Evolutionary conservation across 441 rosid species (phyloP).

Genomic region (Biscutella laevigata): DNA sequence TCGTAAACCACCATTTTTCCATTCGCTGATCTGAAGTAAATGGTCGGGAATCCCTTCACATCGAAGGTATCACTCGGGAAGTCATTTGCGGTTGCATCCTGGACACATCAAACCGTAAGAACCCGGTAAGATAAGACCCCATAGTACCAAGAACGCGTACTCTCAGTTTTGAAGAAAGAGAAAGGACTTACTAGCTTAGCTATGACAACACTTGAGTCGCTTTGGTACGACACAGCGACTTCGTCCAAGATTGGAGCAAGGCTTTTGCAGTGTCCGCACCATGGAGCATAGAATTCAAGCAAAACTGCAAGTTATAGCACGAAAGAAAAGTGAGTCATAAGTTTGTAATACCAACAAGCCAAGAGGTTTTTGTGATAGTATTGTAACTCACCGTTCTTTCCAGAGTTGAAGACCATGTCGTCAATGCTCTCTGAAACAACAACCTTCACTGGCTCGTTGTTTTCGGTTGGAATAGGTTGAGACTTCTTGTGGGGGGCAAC

Average conservation of each 20-base stretch:
- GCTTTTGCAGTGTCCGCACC: constrained; percentile 97
- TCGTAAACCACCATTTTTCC: constrained; percentile 60
- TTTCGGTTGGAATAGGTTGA: constrained; percentile 75
- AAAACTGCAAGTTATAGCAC: constrained; percentile 44
- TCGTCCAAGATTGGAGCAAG: constrained; percentile 92
- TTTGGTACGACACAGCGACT: constrained; percentile 64
- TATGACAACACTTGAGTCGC: constrained; percentile 50
- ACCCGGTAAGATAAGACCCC: background rate
- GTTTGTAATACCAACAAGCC: background rate
- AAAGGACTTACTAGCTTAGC: constrained; percentile 68
- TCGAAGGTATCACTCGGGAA: constrained; percentile 50
- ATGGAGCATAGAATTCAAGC: constrained; percentile 92
- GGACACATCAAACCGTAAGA: background rate
- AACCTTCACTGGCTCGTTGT: constrained; percentile 84
- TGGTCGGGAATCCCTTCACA: constrained; percentile 77
- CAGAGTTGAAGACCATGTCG: constrained; percentile 67
- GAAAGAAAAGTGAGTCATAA: background rate
- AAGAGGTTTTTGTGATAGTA: background rate
- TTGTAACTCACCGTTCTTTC: constrained; percentile 63
- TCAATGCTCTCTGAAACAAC: constrained; percentile 78
- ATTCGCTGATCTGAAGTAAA: constrained; percentile 67
- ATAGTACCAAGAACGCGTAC: background rate
- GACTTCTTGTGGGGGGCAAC: constrained; percentile 55
- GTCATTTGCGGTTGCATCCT: constrained; percentile 93
- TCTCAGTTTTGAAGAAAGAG: background rate